Conservation (phyloP, 1,139 yeast genomes). For the Arxiozyma slooffiae region DNA sequence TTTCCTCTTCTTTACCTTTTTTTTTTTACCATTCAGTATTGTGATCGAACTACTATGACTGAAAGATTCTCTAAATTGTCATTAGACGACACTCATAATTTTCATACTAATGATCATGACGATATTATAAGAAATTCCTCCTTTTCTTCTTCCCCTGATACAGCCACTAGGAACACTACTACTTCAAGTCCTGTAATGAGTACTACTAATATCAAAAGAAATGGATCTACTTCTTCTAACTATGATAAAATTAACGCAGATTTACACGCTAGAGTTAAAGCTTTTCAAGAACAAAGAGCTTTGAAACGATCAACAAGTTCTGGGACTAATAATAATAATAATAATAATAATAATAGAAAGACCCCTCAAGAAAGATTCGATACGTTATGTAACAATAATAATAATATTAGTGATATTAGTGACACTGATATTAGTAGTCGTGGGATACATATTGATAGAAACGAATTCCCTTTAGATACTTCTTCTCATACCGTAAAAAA, state of each 20-base stretch:
- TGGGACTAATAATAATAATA: no score
- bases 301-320: slow-evolving; percentile 31
- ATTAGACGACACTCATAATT: neutral
- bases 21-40: no score
- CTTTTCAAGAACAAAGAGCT: slow-evolving; percentile 60
- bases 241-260: slow-evolving; percentile 44
- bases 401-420: neutral
- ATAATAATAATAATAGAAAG: no score
- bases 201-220: slow-evolving; percentile 13
- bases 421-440: no score
- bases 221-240: slow-evolving; percentile 23
- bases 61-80: slow-evolving; percentile 6
- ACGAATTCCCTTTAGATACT: neutral
- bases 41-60: neutral
- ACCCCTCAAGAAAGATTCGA: slow-evolving; percentile 3
- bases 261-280: slow-evolving; percentile 64
- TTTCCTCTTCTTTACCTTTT: neutral
- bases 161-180: neutral
- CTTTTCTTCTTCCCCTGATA: neutral
- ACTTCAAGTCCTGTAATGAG: neutral
- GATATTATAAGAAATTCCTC: neutral
- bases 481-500: slow-evolving; percentile 6
- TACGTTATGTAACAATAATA: neutral
- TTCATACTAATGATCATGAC: neutral
- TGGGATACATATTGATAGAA: no score